These are phyloP conservation scores for Neurospora cerealis DNA, from an alignment of 495 filamentous ascomycete species.

Conservation along the genomic window DNA sequence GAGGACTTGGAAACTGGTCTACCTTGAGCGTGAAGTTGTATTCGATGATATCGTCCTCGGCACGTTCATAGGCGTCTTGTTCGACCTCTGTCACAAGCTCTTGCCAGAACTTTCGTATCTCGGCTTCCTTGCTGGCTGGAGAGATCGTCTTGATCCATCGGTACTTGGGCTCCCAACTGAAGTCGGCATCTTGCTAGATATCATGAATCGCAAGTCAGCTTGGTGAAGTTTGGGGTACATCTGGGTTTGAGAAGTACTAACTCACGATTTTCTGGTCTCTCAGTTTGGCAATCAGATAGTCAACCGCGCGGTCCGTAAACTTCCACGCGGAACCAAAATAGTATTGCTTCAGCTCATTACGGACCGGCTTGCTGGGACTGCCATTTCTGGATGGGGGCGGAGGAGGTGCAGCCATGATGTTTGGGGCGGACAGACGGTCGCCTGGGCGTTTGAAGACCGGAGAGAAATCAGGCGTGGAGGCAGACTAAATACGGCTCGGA, in stretches of 20 bases:
- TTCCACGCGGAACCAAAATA: not conserved
- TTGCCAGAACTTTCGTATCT: constrained; percentile 12
- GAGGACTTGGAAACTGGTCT: not conserved
- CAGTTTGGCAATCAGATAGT: not conserved
- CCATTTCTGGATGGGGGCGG: not conserved
- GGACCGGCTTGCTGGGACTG: not conserved
- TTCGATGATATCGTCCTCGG: constrained; percentile 14
- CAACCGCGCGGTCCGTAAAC: not conserved
- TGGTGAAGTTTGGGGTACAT: not conserved
- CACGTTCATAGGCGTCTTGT: constrained; percentile 8
- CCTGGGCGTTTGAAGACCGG: not conserved
- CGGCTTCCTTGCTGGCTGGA: constrained; percentile 7
- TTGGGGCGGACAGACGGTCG: not conserved
- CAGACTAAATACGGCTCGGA: not conserved
- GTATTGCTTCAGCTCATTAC: not conserved
- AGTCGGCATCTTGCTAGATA: constrained; percentile 13
- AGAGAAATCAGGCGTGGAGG: not conserved
- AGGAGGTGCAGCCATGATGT: not conserved
- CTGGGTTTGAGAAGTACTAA: not conserved
- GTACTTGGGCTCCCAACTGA: constrained; percentile 18
- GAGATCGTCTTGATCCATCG: constrained; percentile 25
- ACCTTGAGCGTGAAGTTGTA: constrained; percentile 13
- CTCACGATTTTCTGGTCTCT: not conserved
- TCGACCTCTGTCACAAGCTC: constrained; percentile 7
- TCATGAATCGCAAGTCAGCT: not conserved